phyloP scores from a whole-genome alignment of 2,329 filamentous ascomycete genomes.

The Alternaria sp. region DNA sequence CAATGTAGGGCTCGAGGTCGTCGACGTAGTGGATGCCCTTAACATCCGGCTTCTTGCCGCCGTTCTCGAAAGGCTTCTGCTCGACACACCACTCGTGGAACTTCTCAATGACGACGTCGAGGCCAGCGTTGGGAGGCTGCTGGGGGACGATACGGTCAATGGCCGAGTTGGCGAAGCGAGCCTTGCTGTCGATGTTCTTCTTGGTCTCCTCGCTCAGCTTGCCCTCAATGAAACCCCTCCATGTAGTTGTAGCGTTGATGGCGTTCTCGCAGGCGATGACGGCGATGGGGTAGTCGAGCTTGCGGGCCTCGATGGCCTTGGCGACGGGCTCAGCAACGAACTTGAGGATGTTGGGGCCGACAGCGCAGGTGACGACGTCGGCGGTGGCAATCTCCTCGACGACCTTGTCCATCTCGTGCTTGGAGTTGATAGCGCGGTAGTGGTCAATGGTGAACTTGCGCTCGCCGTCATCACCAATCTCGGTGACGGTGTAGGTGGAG shows the following conservation, averaged over 20 bases:
- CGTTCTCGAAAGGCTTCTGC: slow-evolving; percentile 75
- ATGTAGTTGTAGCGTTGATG: slow-evolving; percentile 89
- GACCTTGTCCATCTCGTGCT: slow-evolving; percentile 79
- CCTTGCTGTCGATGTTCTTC: slow-evolving; percentile 72
- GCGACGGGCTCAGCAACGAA: slow-evolving; percentile 96
- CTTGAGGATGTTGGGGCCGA: slow-evolving; percentile 93
- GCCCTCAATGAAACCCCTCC: slow-evolving; percentile 78
- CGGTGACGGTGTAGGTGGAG: slow-evolving; percentile 86
- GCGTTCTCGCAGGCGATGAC: slow-evolving; percentile 99
- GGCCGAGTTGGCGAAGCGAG: slow-evolving; percentile 94
- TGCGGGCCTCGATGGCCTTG: slow-evolving; percentile 84
- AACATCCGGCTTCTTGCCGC: slow-evolving; percentile 73
- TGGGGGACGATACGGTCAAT: slow-evolving; percentile 98
- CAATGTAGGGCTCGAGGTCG: slow-evolving; percentile 91
- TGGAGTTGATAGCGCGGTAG: slow-evolving; percentile 97
- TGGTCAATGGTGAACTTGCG: slow-evolving; percentile 84
- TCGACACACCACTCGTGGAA: slow-evolving; percentile 99
- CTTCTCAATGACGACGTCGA: slow-evolving; percentile 95
- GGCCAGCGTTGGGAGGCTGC: slow-evolving; percentile 77
- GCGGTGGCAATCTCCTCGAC: slow-evolving; percentile 85
- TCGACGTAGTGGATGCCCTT: slow-evolving; percentile 92
- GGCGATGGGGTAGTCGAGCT: slow-evolving; percentile 71
- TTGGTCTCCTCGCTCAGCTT: slow-evolving; percentile 74
- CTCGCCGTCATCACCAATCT: slow-evolving; percentile 86
- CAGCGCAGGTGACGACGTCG: slow-evolving; percentile 93